Evolutionary conservation across 495 filamentous ascomycete genomes (phyloP).

Genomic region (Lophium mytilinum): DNA sequence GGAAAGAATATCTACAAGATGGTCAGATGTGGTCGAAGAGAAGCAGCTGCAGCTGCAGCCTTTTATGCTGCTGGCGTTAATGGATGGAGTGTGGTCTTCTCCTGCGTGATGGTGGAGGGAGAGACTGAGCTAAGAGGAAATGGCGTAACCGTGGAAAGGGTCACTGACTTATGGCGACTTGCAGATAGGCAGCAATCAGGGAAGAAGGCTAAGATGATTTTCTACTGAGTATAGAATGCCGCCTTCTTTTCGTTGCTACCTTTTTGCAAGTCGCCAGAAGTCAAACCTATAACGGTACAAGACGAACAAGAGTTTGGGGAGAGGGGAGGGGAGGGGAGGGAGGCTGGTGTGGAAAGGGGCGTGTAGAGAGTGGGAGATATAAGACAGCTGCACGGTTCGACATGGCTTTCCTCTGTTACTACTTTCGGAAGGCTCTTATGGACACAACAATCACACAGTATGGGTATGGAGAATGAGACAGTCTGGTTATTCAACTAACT

Average conservation of each 20-base stretch:
- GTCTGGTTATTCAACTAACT: no score
- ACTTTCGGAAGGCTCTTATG: no score
- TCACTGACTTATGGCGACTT: conserved; percentile 15
- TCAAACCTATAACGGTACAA: no score
- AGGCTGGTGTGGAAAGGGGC: no score
- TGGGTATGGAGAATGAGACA: no score
- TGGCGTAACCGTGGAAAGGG: neutral
- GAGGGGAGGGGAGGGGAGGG: no score
- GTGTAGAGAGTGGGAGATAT: no score
- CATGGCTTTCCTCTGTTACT: no score
- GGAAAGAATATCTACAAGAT: conserved; percentile 18
- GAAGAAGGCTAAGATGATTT: neutral
- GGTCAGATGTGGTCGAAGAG: conserved; percentile 20
- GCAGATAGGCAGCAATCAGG: neutral
- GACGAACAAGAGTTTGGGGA: no score
- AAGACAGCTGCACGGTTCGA: no score
- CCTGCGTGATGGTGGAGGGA: conserved; percentile 12
- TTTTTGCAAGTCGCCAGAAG: conserved; percentile 24
- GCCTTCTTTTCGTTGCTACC: conserved; percentile 43
- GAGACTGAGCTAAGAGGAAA: conserved; percentile 7
- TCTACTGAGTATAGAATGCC: conserved; percentile 4
- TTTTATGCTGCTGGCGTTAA: conserved; percentile 16
- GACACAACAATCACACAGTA: no score
- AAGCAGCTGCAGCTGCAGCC: conserved; percentile 14
- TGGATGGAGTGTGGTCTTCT: conserved; percentile 16